Percentiles rank a stretch among this genome's conserved stretches.
These are phyloP conservation scores for Kazachstania psychrophila DNA, from an alignment of 805 yeast genomes.

Conservation along the genomic window DNA sequence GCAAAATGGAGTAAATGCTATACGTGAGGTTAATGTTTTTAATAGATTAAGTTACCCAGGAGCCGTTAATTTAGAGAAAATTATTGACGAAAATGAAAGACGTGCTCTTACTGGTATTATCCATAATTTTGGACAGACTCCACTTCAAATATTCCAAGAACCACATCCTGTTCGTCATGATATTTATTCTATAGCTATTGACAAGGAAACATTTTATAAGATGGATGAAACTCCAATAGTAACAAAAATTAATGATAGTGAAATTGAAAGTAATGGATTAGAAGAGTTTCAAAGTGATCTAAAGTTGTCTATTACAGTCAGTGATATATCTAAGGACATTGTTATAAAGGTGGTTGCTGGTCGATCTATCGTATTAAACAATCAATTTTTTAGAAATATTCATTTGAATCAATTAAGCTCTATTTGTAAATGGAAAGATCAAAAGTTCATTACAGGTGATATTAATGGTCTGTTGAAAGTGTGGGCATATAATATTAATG, in stretches of 20 bases:
- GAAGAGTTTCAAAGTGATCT: too few relatives aligned
- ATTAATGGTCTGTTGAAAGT: conserved; percentile 52
- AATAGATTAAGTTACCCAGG: conserved; percentile 82
- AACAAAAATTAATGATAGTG: too few relatives aligned
- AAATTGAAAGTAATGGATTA: too few relatives aligned
- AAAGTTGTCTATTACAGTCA: too few relatives aligned
- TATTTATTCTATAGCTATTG: background rate
- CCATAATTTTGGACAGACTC: conserved; percentile 90
- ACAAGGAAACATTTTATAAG: too few relatives aligned
- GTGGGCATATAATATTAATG: conserved; percentile 34
- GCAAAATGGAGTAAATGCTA: conserved; percentile 66
- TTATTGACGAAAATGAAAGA: conserved; percentile 64
- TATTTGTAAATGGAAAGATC: conserved; percentile 19
- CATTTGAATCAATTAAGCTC: conserved; percentile 28
- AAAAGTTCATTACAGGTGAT: conserved; percentile 33
- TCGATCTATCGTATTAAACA: conserved; percentile 4
- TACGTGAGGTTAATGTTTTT: conserved; percentile 62
- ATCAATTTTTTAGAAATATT: conserved; percentile 20
- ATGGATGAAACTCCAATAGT: too few relatives aligned
- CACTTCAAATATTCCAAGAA: conserved; percentile 55
- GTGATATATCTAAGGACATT: too few relatives aligned
- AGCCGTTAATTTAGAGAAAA: conserved; percentile 64
- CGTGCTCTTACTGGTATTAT: conserved; percentile 75
- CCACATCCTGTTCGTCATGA: conserved; percentile 45
- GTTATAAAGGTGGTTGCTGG: too few relatives aligned